Percentiles rank a stretch among this genome's conserved stretches.
Evolutionary conservation across 352 stramenopile genomes (phyloP).

Genomic region (Pythium periplocum): DNA sequence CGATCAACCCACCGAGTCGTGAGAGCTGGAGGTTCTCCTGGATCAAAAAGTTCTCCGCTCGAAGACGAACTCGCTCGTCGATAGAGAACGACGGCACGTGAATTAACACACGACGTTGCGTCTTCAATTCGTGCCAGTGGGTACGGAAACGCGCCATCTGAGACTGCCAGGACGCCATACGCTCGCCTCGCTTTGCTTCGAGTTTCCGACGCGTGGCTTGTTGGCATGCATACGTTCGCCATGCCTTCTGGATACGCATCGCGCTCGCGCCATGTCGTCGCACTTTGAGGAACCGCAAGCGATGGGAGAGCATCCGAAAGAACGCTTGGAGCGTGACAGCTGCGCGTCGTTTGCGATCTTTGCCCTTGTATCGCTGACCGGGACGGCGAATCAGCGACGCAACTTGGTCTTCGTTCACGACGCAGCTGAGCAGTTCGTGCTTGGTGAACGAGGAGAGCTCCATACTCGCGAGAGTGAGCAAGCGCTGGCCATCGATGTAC

Average conservation of each 20-base stretch:
- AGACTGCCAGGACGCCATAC: conserved; percentile 35
- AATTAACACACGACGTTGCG: conserved; percentile 55
- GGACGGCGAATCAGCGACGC: conserved; percentile 50
- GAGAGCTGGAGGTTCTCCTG: conserved; percentile 83
- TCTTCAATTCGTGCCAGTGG: conserved; percentile 51
- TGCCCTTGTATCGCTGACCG: conserved; percentile 76
- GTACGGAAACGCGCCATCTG: conserved; percentile 41
- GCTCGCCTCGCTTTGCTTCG: conserved; percentile 24
- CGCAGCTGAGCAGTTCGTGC: conserved; percentile 65
- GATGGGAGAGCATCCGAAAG: conserved; percentile 54
- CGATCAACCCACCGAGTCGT: conserved; percentile 58
- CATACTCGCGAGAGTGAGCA: conserved; percentile 68
- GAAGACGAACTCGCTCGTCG: conserved; percentile 58
- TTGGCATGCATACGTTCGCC: conserved; percentile 44
- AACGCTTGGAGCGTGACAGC: conserved; percentile 69
- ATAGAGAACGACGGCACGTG: conserved; percentile 81
- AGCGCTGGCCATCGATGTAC: conserved; percentile 78
- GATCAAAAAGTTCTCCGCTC: conserved; percentile 60
- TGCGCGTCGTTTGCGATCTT: conserved; percentile 52
- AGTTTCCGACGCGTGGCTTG: conserved; percentile 35
- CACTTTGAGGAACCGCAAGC: conserved; percentile 36
- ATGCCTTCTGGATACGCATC: conserved; percentile 56
- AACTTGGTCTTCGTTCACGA: conserved; percentile 88
- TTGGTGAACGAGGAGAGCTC: conserved; percentile 42
- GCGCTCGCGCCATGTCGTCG: conserved; percentile 35